Percentiles rank a stretch among this genome's conserved stretches.
Evolutionary conservation across 2,329 filamentous ascomycete species (phyloP).

Genomic region (Alternaria arborescens): DNA sequence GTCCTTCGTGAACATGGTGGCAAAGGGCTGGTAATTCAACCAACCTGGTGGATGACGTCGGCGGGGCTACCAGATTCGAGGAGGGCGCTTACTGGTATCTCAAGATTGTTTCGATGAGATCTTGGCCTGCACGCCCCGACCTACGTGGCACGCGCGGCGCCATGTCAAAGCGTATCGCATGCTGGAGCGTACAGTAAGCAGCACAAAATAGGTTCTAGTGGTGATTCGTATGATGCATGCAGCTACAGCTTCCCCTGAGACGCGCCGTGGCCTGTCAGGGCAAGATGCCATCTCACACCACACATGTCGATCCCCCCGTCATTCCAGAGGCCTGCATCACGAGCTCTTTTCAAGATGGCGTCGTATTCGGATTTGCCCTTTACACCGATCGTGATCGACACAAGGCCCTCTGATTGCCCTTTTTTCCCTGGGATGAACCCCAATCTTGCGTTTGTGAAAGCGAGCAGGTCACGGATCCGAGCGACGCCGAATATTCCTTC

Average conservation of each 20-base stretch:
- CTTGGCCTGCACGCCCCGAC: not conserved
- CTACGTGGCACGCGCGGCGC: constrained; percentile 8
- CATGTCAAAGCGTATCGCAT: not conserved
- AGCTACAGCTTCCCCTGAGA: constrained; percentile 34
- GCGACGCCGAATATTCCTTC: constrained; percentile 52
- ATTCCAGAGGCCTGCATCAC: constrained; percentile 39
- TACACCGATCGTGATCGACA: constrained; percentile 52
- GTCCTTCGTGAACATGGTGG: not conserved
- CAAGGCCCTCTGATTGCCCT: constrained; percentile 48
- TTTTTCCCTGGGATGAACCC: constrained; percentile 48
- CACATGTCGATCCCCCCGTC: constrained; percentile 51
- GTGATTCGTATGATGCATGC: not conserved
- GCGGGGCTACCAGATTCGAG: not conserved
- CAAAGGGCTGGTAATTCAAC: not conserved
- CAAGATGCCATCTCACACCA: constrained; percentile 51
- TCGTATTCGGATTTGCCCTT: constrained; percentile 44
- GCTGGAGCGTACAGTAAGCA: not conserved
- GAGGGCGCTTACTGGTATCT: not conserved
- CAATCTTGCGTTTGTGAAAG: constrained; percentile 46
- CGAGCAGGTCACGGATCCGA: constrained; percentile 54
- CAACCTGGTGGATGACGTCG: not conserved
- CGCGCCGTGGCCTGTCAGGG: constrained; percentile 29
- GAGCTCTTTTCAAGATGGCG: constrained; percentile 45
- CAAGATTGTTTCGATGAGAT: not conserved
- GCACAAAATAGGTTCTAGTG: not conserved